Conservation (phyloP, 257 asterid species). For the Avicennia marina region DNA sequence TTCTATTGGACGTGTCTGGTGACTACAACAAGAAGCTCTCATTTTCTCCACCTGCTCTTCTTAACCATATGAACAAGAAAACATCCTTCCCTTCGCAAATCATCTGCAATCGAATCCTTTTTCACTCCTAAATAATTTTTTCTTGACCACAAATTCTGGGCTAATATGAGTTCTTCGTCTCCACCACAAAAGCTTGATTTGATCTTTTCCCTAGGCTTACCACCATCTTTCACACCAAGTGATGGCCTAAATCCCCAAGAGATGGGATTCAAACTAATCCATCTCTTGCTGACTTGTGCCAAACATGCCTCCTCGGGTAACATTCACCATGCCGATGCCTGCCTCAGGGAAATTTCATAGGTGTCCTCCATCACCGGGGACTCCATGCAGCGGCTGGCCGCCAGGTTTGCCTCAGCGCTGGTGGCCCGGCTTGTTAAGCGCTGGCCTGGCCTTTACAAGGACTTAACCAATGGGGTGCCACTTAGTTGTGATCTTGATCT, state of each 20-base stretch:
- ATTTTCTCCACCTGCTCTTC: conserved; percentile 18
- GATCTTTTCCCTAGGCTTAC: conserved; percentile 32
- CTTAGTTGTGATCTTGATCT: conserved; percentile 18
- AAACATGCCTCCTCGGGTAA: conserved; percentile 46
- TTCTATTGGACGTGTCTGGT: conserved; percentile 16
- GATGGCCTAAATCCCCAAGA: conserved; percentile 34
- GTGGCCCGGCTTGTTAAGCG: conserved; percentile 47
- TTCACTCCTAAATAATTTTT: neutral
- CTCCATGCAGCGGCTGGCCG: conserved; percentile 44
- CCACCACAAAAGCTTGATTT: conserved; percentile 32
- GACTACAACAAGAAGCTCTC: conserved; percentile 26
- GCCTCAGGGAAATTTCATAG: conserved; percentile 34
- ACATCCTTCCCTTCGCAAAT: conserved; percentile 1
- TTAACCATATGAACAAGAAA: neutral
- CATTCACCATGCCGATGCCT: conserved; percentile 45
- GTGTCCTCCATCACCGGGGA: conserved; percentile 44
- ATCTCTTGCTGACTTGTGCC: conserved; percentile 44
- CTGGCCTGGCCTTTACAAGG: conserved; percentile 61
- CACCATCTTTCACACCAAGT: conserved; percentile 12
- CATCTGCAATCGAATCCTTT: too few relatives aligned
- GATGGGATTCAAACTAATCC: conserved; percentile 36
- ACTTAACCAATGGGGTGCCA: conserved; percentile 22
- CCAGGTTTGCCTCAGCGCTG: conserved; percentile 47
- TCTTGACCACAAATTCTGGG: neutral
- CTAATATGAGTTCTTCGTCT: conserved; percentile 32